A percentile compares a stretch with the other conserved stretches of the same genome.
Evolutionary conservation across 257 asterid genomes (phyloP).

Genomic region (Solanum clarkiae): DNA sequence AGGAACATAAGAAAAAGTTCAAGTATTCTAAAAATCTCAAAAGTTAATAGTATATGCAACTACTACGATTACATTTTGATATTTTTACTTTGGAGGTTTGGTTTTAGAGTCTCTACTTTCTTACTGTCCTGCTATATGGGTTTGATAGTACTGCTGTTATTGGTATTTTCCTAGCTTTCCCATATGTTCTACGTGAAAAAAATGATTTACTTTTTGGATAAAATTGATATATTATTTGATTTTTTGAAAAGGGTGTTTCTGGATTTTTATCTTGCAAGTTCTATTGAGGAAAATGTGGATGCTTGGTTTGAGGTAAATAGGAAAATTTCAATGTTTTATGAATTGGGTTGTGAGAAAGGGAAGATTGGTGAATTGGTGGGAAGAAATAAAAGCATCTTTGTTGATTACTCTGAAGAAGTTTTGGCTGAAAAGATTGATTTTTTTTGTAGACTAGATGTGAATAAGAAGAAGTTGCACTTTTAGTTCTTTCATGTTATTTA

Average conservation of each 20-base stretch:
- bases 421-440: constrained; percentile 32
- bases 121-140: constrained; percentile 5
- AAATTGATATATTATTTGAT: constrained; percentile 27
- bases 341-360: constrained; percentile 48
- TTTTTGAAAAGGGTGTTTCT: constrained; percentile 37
- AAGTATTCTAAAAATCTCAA: background rate
- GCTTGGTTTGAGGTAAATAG: constrained; percentile 32
- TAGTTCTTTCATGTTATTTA: constrained; percentile 17
- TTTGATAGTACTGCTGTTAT: constrained; percentile 22
- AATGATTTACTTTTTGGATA: background rate
- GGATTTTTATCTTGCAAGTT: constrained; percentile 26
- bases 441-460: constrained; percentile 29
- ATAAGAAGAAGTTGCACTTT: constrained; percentile 29
- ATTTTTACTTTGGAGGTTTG: background rate
- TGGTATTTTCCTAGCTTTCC: constrained; percentile 49
- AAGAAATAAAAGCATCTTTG: constrained; percentile 24
- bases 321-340: constrained; percentile 35
- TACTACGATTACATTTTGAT: background rate
- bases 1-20: background rate
- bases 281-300: constrained; percentile 39
- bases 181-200: constrained; percentile 17
- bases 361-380: constrained; percentile 41
- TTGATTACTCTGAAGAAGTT: constrained; percentile 32
- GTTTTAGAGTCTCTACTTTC: background rate
- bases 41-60: background rate